Conservation (phyloP, 192 early-diverging fungal genomes). For the Rhizoclosmatium sp. region DNA sequence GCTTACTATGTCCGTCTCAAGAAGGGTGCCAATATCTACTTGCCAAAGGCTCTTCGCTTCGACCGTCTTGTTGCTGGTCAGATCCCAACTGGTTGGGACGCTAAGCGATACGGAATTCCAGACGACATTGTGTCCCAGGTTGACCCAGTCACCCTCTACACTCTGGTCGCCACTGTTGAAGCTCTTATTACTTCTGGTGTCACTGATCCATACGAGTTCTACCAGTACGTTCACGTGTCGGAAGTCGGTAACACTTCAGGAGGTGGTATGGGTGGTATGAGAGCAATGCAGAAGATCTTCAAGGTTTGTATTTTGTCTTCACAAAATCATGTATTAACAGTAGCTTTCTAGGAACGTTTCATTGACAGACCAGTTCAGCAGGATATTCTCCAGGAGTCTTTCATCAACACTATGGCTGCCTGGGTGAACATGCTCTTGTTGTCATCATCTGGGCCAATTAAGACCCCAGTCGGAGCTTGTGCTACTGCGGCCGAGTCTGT, state of each 20-base stretch:
- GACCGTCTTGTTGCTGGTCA: constrained; percentile 91
- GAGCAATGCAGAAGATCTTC: constrained; percentile 81
- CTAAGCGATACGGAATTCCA: constrained; percentile 90
- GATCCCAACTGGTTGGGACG: constrained; percentile 95
- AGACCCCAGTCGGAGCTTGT: constrained; percentile 92
- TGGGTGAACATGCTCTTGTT: constrained; percentile 98
- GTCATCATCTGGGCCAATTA: constrained; percentile 92
- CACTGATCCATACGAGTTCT: constrained; percentile 97
- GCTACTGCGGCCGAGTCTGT: constrained; percentile 91
- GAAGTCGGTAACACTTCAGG: constrained; percentile 92
- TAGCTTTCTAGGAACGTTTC: constrained; percentile 64
- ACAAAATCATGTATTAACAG: not conserved
- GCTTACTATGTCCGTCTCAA: constrained; percentile 81
- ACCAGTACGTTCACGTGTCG: constrained; percentile 93
- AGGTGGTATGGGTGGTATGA: constrained; percentile 89
- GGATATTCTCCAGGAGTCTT: constrained; percentile 95
- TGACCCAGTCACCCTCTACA: constrained; percentile 89
- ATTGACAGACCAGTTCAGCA: constrained; percentile 85
- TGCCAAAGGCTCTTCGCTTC: constrained; percentile 93
- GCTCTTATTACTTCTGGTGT: constrained; percentile 90
- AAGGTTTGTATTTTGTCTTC: constrained; percentile 34
- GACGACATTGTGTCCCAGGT: constrained; percentile 90
- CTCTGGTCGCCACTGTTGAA: constrained; percentile 90
- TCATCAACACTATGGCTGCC: constrained; percentile 94
- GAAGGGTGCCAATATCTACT: constrained; percentile 87